These are phyloP conservation scores for Lenwebbia sp. DNA, from an alignment of 345 rosid species.

Conservation along the genomic window DNA sequence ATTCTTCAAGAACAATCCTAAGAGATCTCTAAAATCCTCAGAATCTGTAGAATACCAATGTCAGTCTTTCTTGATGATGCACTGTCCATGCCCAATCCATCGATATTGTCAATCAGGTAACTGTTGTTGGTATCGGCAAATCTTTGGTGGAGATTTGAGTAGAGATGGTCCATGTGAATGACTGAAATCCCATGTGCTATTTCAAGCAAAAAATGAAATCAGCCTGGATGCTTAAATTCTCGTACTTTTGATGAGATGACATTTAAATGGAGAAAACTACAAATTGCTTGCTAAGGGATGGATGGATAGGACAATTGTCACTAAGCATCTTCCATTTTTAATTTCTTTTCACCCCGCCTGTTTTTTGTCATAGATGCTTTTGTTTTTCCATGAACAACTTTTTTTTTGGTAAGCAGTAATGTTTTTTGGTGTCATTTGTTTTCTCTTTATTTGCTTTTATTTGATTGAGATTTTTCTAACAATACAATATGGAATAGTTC, in stretches of 20 bases:
- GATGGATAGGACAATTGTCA: background rate
- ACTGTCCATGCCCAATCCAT: background rate
- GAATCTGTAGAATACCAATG: background rate
- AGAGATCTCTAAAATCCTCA: background rate
- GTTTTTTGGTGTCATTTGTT: background rate
- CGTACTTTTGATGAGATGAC: background rate
- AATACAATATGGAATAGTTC: slow-evolving; percentile 36
- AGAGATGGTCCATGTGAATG: background rate
- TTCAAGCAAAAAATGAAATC: background rate
- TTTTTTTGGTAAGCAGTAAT: background rate
- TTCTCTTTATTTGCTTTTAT: background rate
- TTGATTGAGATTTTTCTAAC: background rate
- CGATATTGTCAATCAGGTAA: background rate
- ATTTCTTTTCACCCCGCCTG: background rate
- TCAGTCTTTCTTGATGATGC: background rate
- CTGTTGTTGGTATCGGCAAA: background rate
- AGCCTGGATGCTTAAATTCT: background rate
- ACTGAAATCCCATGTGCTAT: background rate
- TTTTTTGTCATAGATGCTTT: background rate
- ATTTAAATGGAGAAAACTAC: background rate
- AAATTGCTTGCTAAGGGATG: background rate
- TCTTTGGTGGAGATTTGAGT: background rate
- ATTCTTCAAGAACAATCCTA: background rate
- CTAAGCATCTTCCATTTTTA: background rate
- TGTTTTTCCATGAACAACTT: background rate